Conservation (phyloP, 495 filamentous ascomycete genomes). For the Cercophora sp. region DNA sequence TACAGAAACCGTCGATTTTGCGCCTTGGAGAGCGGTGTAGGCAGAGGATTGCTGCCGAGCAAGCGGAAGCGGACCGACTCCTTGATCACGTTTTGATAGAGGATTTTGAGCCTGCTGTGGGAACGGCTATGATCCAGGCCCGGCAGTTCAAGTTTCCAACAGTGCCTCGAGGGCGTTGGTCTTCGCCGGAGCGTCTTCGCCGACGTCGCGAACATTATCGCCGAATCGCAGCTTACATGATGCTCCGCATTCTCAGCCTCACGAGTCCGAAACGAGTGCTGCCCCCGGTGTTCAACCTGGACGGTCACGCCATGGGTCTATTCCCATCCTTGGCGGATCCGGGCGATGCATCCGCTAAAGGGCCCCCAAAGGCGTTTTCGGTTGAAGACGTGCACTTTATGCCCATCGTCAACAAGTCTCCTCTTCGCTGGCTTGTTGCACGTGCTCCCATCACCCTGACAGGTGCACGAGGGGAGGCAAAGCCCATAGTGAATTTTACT, state of each 20-base stretch:
- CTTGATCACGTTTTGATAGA: conserved; percentile 29
- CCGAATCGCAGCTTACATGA: conserved; percentile 35
- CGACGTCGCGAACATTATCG: conserved; percentile 30
- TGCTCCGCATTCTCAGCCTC: conserved; percentile 36
- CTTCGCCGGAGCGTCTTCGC: conserved; percentile 18
- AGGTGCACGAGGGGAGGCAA: conserved; percentile 20
- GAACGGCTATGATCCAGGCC: conserved; percentile 41
- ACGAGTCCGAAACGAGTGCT: conserved; percentile 36
- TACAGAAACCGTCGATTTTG: conserved; percentile 63
- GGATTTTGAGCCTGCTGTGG: conserved; percentile 37
- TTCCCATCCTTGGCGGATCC: conserved; percentile 29
- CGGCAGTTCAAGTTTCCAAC: conserved; percentile 22
- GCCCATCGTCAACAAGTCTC: conserved; percentile 31
- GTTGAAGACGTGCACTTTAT: conserved; percentile 52
- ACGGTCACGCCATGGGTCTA: conserved; percentile 32
- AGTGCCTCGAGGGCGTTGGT: conserved; percentile 10
- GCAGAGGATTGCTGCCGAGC: conserved; percentile 23
- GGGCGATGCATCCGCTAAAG: conserved; percentile 1
- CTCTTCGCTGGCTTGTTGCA: conserved; percentile 37
- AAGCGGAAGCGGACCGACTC: conserved; percentile 33
- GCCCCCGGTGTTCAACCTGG: conserved; percentile 27
- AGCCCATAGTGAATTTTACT: conserved; percentile 17
- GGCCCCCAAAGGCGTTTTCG: conserved; percentile 44
- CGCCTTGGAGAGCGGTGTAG: conserved; percentile 43
- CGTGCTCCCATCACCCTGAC: conserved; percentile 36